Evolutionary conservation across 1,284 basidiomycete genomes (phyloP).

Genomic region (Pseudozyma hubeiensis): DNA sequence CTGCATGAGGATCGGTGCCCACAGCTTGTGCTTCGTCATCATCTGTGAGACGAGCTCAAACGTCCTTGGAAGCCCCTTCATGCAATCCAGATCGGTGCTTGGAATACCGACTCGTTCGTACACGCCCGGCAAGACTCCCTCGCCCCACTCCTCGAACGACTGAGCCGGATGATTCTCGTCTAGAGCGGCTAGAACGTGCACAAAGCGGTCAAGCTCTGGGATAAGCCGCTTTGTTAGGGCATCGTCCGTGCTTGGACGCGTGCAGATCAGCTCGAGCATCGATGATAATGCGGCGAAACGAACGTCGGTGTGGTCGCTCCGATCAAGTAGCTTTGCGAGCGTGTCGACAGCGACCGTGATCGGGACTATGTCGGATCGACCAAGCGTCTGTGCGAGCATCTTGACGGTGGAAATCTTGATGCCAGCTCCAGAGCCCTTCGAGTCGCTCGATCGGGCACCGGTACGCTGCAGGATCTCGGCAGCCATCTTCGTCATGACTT

Average conservation of each 20-base stretch:
- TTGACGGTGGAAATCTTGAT: slow-evolving; percentile 8
- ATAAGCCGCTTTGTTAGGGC: neutral
- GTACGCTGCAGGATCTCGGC: slow-evolving; percentile 1
- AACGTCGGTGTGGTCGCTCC: neutral
- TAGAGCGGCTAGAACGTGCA: slow-evolving; percentile 3
- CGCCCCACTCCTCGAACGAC: neutral
- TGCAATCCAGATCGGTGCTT: neutral
- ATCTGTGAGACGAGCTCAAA: too few species aligned
- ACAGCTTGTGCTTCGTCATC: too few species aligned
- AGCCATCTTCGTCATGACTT: neutral
- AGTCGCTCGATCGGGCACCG: neutral
- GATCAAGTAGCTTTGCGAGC: neutral
- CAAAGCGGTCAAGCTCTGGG: neutral
- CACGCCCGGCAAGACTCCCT: neutral
- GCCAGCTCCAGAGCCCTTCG: neutral
- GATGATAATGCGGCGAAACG: neutral
- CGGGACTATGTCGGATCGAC: neutral
- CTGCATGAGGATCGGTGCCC: slow-evolving; percentile 1
- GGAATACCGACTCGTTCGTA: neutral
- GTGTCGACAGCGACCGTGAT: neutral
- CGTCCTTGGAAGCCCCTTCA: too few species aligned
- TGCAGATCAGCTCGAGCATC: neutral
- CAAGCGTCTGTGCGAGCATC: slow-evolving; percentile 1
- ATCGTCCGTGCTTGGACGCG: neutral
- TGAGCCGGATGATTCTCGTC: neutral